Evolutionary conservation across 805 yeast species (phyloP), one percentile per base, ranked within the genome.

Genomic region (Hanseniaspora jakobsenii): DNA sequence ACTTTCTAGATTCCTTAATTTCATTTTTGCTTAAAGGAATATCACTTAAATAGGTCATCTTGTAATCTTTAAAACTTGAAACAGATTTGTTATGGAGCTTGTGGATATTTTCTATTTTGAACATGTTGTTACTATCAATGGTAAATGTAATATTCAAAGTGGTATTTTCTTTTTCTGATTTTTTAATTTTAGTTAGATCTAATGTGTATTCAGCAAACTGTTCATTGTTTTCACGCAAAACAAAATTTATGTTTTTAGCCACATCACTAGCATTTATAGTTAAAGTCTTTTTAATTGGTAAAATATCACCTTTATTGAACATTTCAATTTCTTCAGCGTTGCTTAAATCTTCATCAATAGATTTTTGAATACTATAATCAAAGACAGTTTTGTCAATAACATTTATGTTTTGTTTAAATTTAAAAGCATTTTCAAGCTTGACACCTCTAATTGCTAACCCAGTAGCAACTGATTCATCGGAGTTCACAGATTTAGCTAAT

Each of bases 391-490:
- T 70, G 46, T 83, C 93, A 26, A 70, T 55, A 3, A 84, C 67
- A 19, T 66, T 62, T 38, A 84, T 69, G 34, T 74, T 75, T 9
- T 59, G 56, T 52, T 74, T 74, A 6, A 81, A 69, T 52, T 77
- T 74, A 59, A 77, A 79, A 53, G 77, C 71, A 31, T 75, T 71
- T n/a, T 85, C 75, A 30, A 84, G 65, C 38, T 75, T 69, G 32
- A 85, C 80, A 17, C 91, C 97, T 51, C 86, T 72, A 30, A 81
- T 65, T n/a, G 95, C 76, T 2, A 93, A 75, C 39, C 98, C 98
- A 53, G 83, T 69, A 12, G 84, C 95, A 42, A 84, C 84, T 36
- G 96, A 78, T 65, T 91, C 98, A 62, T 91, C 98, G 0, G 98
- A 91, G 61, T 91, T 91, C 36, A 91, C 93, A 41, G 79, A 83